Percentiles rank a stretch among this genome's conserved stretches.
phyloP scores from a whole-genome alignment of 805 yeast species.

The Barnettozyma vustinii region DNA sequence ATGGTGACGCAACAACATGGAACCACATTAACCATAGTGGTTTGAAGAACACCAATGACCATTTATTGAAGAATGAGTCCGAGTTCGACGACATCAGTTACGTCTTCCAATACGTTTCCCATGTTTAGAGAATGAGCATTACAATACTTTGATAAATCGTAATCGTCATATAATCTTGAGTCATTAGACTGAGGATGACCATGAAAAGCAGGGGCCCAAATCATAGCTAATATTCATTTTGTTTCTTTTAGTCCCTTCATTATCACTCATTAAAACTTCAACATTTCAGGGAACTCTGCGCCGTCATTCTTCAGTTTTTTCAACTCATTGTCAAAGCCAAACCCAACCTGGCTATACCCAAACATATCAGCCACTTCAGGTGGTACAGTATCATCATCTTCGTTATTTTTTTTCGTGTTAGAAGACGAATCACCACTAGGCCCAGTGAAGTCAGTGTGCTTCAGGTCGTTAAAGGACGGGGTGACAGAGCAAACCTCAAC shows the following conservation, averaged over 20 bases:
- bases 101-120: constrained; percentile 92
- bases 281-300: constrained; percentile 7
- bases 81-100: constrained; percentile 67
- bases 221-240: too few relatives aligned
- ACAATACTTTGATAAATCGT: neutral
- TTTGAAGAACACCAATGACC: constrained; percentile 66
- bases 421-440: neutral
- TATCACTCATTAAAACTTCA: constrained; percentile 6
- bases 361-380: neutral
- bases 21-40: constrained; percentile 72
- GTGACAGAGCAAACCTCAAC: constrained; percentile 37
- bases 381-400: neutral
- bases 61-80: constrained; percentile 68
- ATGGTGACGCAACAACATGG: constrained; percentile 98
- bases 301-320: neutral
- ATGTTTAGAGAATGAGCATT: constrained; percentile 27
- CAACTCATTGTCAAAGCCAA: constrained; percentile 6
- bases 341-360: neutral
- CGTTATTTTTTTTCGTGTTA: neutral
- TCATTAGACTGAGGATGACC: neutral
- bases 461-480: constrained; percentile 35
- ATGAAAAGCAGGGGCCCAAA: neutral
- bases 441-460: constrained; percentile 15
- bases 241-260: neutral
- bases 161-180: neutral